Evolutionary conservation across 352 stramenopile genomes (phyloP).

Genomic region (Pythium sukuiense): DNA sequence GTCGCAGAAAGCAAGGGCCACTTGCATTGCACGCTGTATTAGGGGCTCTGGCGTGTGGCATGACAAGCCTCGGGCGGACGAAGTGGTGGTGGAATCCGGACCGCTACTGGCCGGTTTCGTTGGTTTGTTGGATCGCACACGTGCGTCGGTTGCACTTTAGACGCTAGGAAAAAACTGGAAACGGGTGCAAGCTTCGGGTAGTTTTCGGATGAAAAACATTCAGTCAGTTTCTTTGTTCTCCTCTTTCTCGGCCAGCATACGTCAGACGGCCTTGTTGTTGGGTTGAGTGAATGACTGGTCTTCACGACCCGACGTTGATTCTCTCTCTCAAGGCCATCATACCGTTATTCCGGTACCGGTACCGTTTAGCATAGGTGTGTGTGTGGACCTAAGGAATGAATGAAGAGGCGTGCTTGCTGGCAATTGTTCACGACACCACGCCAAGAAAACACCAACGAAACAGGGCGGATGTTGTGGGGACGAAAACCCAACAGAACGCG

Average conservation of each 20-base stretch:
- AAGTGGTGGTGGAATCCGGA: neutral
- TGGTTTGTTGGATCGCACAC: neutral
- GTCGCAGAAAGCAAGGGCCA: neutral
- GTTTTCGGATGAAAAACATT: neutral
- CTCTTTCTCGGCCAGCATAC: neutral
- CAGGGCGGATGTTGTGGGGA: neutral
- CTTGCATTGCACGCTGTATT: neutral
- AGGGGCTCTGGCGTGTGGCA: neutral
- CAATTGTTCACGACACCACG: neutral
- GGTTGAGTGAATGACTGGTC: neutral
- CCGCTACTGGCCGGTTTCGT: neutral
- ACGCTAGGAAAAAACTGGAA: slow-evolving; percentile 1
- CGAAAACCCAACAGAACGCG: neutral
- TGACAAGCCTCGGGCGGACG: neutral
- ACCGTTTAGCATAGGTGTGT: too few species aligned
- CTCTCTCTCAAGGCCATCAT: too few species aligned
- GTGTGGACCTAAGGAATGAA: neutral
- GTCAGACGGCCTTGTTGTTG: neutral
- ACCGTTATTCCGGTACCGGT: too few species aligned
- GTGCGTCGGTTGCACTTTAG: neutral
- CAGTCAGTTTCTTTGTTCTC: slow-evolving; percentile 2
- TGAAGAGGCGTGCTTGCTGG: neutral
- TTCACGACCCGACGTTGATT: neutral
- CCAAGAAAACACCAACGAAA: neutral
- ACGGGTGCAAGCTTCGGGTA: neutral